Conservation (phyloP, 305 asterid species). For the Fraxinus sp. region DNA sequence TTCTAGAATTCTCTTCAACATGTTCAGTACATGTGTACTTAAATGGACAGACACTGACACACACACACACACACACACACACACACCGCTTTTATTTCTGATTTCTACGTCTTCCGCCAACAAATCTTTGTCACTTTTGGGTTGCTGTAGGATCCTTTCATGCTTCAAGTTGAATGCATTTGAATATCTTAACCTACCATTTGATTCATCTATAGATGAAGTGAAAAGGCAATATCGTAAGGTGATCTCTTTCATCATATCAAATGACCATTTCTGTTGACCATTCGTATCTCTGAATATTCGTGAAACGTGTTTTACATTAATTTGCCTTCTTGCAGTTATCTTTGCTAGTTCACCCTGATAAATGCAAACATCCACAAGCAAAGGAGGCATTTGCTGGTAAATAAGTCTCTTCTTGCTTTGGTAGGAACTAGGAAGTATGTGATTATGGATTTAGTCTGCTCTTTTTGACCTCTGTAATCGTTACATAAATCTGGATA, state of each 20-base stretch:
- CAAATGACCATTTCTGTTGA: constrained; percentile 5
- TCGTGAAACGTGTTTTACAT: constrained; percentile 11
- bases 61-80: neutral
- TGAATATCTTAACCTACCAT: constrained; percentile 85
- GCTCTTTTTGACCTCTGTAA: constrained; percentile 10
- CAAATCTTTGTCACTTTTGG: constrained; percentile 20
- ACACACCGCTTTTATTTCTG: neutral
- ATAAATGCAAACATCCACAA: constrained; percentile 96
- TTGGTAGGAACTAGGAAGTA: neutral
- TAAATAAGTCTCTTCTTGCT: constrained; percentile 34
- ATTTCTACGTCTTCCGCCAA: constrained; percentile 19
- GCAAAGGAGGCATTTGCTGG: constrained; percentile 98
- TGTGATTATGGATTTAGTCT: constrained; percentile 7
- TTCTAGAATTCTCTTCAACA: constrained; percentile 11
- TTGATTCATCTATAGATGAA: constrained; percentile 69
- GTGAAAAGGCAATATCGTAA: constrained; percentile 91
- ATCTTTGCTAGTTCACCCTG: constrained; percentile 97
- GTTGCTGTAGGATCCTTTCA: constrained; percentile 78
- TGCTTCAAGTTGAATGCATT: constrained; percentile 96
- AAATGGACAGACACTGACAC: neutral
- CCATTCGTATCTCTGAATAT: neutral
- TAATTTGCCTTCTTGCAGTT: constrained; percentile 46
- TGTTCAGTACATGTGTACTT: neutral
- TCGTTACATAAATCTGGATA: constrained; percentile 1
- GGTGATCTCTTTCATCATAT: constrained; percentile 40